Evolutionary conservation across 441 rosid genomes (phyloP), one percentile per base, ranked within the genome.

Genomic region (Raphanus hybrid): DNA sequence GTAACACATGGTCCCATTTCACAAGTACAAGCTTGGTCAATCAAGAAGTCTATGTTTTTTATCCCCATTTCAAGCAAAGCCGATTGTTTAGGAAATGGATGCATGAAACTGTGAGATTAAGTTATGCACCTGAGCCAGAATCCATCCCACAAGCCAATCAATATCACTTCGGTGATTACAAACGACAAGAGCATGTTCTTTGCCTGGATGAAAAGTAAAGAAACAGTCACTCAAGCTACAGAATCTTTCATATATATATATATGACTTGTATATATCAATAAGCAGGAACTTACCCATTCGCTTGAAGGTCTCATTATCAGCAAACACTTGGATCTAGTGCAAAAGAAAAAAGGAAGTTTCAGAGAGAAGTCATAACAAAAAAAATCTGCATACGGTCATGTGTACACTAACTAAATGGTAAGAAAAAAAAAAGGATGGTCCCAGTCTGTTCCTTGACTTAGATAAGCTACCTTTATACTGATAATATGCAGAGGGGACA

Each of bases 81-180:
- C 7, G 60, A 14, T 34, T 52, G 8, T 67, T 14, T 26, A 6
- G 23, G 58, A 45, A 45, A 39, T 8, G 0, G n/a, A 39, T 27
- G 65, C 12, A 74, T 15, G 54, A 84, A 64, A 35, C 11, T 39
- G 63, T 14, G 55, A 69, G 20, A 11, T 43, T 8, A 26, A 60
- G 39, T n/a, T 39, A 79, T 54, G 66, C 23, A 90, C 91, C 87
- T 90, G 90, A 74, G 92, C 91, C 80, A 83, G 74, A 68, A 87
- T 72, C 91, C 93, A 90, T 67, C 96, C 96, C 64, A 90, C 91
- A 78, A 90, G 90, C 96, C 96, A 89, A 76, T 90, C 96, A 63
- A 90, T 90, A 80, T 90, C 93, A 52, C 96, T 90, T 70, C 63
- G 87, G 79, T 90, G 96, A 78, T 90, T 90, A 75, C 84, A 79